Evolutionary conservation across 345 rosid genomes (phyloP), one percentile per base, ranked within the genome.

Genomic region (Eucalyptus regnans): DNA sequence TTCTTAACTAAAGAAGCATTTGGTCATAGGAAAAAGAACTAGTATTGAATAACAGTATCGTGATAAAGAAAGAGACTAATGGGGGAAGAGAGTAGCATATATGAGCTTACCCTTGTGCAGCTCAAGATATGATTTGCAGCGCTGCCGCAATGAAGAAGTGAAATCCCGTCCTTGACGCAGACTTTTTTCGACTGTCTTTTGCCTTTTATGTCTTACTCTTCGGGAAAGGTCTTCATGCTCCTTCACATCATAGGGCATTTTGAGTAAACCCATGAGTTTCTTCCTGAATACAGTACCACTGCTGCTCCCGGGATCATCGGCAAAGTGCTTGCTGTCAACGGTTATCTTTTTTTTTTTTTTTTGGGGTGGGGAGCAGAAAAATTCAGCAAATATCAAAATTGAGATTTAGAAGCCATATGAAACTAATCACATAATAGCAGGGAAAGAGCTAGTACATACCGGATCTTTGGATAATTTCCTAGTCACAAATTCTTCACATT

Each of bases 61-160:
- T 41, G 48, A 49, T 87, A 58, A 86, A 22, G 22, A 58, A 15
- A 58, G 31, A 6, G 84, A 48, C n/a, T 56, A 44, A 23, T n/a
- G 37, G 50, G 81, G 48, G 37, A 16, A 48, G 33, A n/a, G 41
- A 71, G 15, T 79, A 20, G 33, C 52, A 41, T 31, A 46, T 48
- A 52, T 22, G 56, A 49, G 31, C 90, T 88, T 91, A 94, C 98
- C 97, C 20, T 66, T 27, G 88, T 92, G 88, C 23, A 37, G 87
- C 9, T 97, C 96, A 84, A 95, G 92, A 91, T 91, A 95, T 50
- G 99, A 96, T 88, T 56, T 89, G 49, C 91, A 90, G 25, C 49
- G 2, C 18, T 88, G n/a, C 33, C 84, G 50, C 7, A 79, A 56
- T 12, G 76, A 5, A 92, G 62, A 90, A 25, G 68, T 7, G 84